Evolutionary conservation across 2,329 filamentous ascomycete genomes (phyloP).

Genomic region (Nigrospora sphaerica): DNA sequence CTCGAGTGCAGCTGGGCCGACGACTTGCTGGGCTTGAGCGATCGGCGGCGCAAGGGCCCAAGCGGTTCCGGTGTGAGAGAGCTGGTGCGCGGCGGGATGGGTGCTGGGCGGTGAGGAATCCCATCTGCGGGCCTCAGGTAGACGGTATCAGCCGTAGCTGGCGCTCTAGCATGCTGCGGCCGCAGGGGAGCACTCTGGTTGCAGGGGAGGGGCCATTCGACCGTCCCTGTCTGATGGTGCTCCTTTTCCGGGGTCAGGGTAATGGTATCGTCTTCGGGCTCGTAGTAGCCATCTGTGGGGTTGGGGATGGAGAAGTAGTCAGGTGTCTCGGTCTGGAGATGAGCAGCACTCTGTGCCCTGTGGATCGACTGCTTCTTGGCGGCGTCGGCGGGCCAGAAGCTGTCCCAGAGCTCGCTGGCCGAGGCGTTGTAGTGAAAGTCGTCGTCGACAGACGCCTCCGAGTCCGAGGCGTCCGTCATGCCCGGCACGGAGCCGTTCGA

Average conservation of each 20-base stretch:
- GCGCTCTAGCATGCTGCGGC: conserved; percentile 7
- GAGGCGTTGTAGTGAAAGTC: conserved; percentile 41
- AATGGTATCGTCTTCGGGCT: conserved; percentile 15
- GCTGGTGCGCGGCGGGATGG: conserved; percentile 26
- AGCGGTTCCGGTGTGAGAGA: conserved; percentile 17
- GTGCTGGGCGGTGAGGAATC: conserved; percentile 7
- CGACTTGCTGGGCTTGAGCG: conserved; percentile 14
- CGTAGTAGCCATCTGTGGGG: conserved; percentile 3
- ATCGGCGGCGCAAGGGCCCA: conserved; percentile 12
- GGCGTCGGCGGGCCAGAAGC: conserved; percentile 33
- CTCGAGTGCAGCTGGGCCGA: conserved; percentile 10
- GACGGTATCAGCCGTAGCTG: conserved; percentile 27
- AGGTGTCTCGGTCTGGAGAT: background rate
- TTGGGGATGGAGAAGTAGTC: conserved; percentile 12
- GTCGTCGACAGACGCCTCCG: conserved; percentile 43
- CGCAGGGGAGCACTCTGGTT: conserved; percentile 5
- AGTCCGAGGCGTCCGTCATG: conserved; percentile 45
- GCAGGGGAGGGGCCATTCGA: conserved; percentile 4
- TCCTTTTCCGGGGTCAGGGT: conserved; percentile 10
- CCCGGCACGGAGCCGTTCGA: conserved; percentile 40
- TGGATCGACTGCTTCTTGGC: conserved; percentile 1
- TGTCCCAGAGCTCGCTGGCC: conserved; percentile 41
- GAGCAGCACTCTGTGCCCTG: background rate
- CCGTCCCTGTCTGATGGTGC: conserved; percentile 4
- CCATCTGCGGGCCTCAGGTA: conserved; percentile 28